Percentiles rank a stretch among this genome's conserved stretches.
These are phyloP conservation scores for Colletotrichum sp. DNA, from an alignment of 2,329 filamentous ascomycete genomes.

Conservation along the genomic window DNA sequence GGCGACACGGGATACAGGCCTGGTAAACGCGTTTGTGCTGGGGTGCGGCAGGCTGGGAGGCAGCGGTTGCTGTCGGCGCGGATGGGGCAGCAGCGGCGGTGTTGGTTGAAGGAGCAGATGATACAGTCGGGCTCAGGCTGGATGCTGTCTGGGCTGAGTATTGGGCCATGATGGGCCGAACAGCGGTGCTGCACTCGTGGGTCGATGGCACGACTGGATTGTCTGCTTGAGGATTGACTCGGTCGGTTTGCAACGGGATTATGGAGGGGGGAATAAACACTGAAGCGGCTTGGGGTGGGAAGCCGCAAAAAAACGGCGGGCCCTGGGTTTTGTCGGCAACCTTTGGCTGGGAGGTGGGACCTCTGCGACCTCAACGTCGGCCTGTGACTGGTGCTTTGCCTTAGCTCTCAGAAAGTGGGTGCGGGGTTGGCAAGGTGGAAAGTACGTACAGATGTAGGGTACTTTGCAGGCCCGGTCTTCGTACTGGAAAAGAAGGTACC, in stretches of 20 bases:
- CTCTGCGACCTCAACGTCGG: background rate
- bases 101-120: conserved; percentile 17
- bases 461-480: background rate
- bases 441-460: background rate
- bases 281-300: conserved; percentile 7
- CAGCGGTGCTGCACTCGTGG: conserved; percentile 16
- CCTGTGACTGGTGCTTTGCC: background rate
- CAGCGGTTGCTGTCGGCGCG: background rate
- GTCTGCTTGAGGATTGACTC: conserved; percentile 24
- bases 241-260: conserved; percentile 37
- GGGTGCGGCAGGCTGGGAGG: conserved; percentile 28
- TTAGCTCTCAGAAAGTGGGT: background rate
- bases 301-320: conserved; percentile 17
- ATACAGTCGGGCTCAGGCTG: conserved; percentile 18
- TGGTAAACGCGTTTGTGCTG: conserved; percentile 69
- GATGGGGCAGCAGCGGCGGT: conserved; percentile 5
- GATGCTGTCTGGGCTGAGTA: conserved; percentile 23
- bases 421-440: background rate
- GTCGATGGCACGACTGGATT: conserved; percentile 15
- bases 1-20: conserved; percentile 67
- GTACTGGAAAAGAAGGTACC: background rate
- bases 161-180: conserved; percentile 29
- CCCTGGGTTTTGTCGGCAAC: conserved; percentile 15
- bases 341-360: background rate
- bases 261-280: conserved; percentile 22